These are phyloP conservation scores for Penicillium occitanis DNA, from an alignment of 2,329 filamentous ascomycete genomes.

Conservation along the genomic window DNA sequence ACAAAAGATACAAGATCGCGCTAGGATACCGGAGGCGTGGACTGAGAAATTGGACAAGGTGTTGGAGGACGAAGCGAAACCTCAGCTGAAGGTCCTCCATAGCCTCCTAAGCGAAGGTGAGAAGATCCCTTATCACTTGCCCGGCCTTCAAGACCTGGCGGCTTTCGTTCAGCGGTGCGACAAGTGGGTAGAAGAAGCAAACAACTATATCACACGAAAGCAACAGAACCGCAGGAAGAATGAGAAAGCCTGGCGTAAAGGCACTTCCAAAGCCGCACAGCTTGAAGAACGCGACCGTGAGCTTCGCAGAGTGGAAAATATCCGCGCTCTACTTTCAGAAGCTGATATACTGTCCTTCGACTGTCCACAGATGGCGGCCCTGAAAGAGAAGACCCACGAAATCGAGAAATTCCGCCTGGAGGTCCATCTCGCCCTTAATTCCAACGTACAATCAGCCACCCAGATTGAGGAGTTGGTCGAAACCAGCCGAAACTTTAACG, in stretches of 20 bases:
- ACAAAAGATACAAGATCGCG: slow-evolving; percentile 81
- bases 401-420: slow-evolving; percentile 82
- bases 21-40: slow-evolving; percentile 82
- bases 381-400: slow-evolving; percentile 80
- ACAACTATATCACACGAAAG: slow-evolving; percentile 93
- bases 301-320: slow-evolving; percentile 82
- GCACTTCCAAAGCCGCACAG: slow-evolving; percentile 70
- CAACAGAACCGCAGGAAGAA: slow-evolving; percentile 96
- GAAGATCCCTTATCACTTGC: slow-evolving; percentile 87
- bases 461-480: slow-evolving; percentile 92
- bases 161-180: slow-evolving; percentile 95
- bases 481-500: slow-evolving; percentile 81
- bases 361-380: slow-evolving; percentile 80
- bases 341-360: slow-evolving; percentile 90
- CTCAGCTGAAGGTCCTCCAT: slow-evolving; percentile 81
- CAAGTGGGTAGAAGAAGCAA: slow-evolving; percentile 96
- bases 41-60: slow-evolving; percentile 83
- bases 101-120: slow-evolving; percentile 88
- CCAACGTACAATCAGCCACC: slow-evolving; percentile 62
- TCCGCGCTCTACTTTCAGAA: slow-evolving; percentile 77
- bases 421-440: slow-evolving; percentile 69
- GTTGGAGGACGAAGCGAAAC: slow-evolving; percentile 78
- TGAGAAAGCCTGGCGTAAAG: slow-evolving; percentile 79
- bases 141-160: slow-evolving; percentile 76
- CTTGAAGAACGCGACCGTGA: slow-evolving; percentile 81